A percentile compares a stretch with the other conserved stretches of the same genome.
Conservation (phyloP, 2,329 filamentous ascomycete genomes). For the Fusarium solani-melongenae region DNA sequence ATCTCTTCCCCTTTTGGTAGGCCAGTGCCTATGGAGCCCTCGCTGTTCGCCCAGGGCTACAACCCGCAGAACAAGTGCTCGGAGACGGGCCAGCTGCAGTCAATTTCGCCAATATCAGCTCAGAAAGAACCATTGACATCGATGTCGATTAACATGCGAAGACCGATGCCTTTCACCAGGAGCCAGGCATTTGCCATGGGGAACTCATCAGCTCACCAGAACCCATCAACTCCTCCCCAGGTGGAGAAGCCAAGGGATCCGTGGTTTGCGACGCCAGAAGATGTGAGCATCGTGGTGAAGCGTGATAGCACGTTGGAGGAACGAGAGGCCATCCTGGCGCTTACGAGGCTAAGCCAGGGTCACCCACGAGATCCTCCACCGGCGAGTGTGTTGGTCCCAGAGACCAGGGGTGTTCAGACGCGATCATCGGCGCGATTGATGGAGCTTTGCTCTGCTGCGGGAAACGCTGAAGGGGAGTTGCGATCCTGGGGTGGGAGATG, state of each 20-base stretch:
- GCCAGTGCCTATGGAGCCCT: constrained; percentile 46
- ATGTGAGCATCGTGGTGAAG: constrained; percentile 22
- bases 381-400: constrained; percentile 5
- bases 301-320: constrained; percentile 27
- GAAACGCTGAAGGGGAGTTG: constrained; percentile 20
- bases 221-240: constrained; percentile 34
- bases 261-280: constrained; percentile 10
- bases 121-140: constrained; percentile 38
- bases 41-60: neutral
- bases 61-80: constrained; percentile 21
- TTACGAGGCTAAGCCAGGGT: constrained; percentile 40
- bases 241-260: constrained; percentile 33
- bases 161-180: constrained; percentile 25
- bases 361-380: constrained; percentile 7
- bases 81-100: constrained; percentile 32
- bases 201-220: constrained; percentile 28
- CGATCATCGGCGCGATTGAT: constrained; percentile 28
- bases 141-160: constrained; percentile 48
- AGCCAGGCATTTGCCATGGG: constrained; percentile 39
- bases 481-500: constrained; percentile 32
- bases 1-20: constrained; percentile 31
- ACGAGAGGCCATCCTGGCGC: constrained; percentile 37
- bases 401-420: constrained; percentile 20
- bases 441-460: constrained; percentile 8
- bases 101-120: constrained; percentile 24